Base-by-base conservation (phyloP, 768 basidiomycete genomes). In the Rhodotorula sphaerocarpa region DNA sequence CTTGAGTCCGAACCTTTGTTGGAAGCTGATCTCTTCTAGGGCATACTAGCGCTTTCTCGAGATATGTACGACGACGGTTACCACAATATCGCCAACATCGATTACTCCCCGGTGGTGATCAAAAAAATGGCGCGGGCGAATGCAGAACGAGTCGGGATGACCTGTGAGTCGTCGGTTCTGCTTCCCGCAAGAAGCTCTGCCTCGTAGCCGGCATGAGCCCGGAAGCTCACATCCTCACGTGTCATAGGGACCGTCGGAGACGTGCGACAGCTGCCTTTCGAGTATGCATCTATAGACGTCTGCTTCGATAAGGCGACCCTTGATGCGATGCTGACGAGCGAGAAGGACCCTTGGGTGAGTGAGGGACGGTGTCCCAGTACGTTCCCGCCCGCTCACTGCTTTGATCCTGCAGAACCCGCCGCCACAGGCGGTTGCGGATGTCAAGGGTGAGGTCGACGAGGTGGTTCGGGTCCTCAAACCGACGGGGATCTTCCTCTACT, bases 41-140 rank as follows among this genome's bases (percentile, higher is more conserved):
- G 2, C 7, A 7, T 6, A n/a, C 2, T 15, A 55, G 55, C 56
- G 1, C 57, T 54, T 5, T 50, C 45, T 5, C 41, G 27, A 12
- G 53, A 89, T 85, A 87, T 90, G 87, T 90, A 86, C 79, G 85
- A 88, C 63, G 87, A 88, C 67, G 87, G 87, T 3, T 91, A 88
- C 75, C 81, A 77, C 66, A 83, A 85, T 63, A 86, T 91, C 53
- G 80, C 84, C 65, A 90, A 90, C 72, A 77, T 83, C 21, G 89
- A 90, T 86, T 90, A 89, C 73, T 90, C 88, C 5, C 72, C 79
- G 3, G 77, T 88, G 31, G 78, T 89, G 47, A 84, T 90, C 53
- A 80, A 86, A 57, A 82, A 84, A 70, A 90, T 90, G 88, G 77
- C 76, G 28, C 73, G 74, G 56, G 83, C 87, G 69, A 73, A 73